Evolutionary conservation across 1,284 basidiomycete genomes (phyloP).

Genomic region (Earliella scabrosa): DNA sequence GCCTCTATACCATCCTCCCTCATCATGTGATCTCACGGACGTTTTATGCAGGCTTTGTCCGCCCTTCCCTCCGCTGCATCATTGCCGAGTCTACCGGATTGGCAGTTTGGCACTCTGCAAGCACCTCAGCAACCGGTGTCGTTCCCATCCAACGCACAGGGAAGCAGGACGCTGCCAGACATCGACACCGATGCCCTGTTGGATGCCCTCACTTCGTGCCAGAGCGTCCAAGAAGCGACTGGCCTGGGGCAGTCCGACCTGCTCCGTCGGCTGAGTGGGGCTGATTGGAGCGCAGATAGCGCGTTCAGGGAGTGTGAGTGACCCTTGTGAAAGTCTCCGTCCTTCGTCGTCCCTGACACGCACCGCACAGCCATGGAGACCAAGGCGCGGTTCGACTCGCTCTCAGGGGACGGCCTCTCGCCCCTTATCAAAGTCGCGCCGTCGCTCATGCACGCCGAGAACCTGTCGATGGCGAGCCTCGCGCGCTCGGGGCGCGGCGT

Average conservation of each 20-base stretch:
- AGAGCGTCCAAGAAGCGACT: slow-evolving; percentile 63
- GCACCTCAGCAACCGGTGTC: slow-evolving; percentile 40
- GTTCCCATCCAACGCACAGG: slow-evolving; percentile 33
- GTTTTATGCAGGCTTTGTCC: slow-evolving; percentile 15
- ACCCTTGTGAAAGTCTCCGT: no score
- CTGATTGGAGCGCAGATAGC: slow-evolving; percentile 75
- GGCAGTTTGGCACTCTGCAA: slow-evolving; percentile 40
- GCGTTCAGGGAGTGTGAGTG: slow-evolving; percentile 78
- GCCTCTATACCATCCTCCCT: slow-evolving; percentile 9
- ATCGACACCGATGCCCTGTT: slow-evolving; percentile 64
- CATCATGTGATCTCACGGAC: not conserved
- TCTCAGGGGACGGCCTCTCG: slow-evolving; percentile 67
- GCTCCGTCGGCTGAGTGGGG: slow-evolving; percentile 50
- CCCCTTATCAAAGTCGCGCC: slow-evolving; percentile 80
- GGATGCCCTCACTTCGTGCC: slow-evolving; percentile 52
- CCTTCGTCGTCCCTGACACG: not conserved
- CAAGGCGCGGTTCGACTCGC: slow-evolving; percentile 57
- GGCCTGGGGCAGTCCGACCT: slow-evolving; percentile 64
- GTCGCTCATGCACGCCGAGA: slow-evolving; percentile 87
- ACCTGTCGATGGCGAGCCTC: slow-evolving; percentile 81
- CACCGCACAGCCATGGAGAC: slow-evolving; percentile 58
- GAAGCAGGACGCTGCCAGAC: slow-evolving; percentile 35
- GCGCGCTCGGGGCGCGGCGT: slow-evolving; percentile 75
- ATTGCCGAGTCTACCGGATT: slow-evolving; percentile 27
- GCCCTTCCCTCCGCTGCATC: slow-evolving; percentile 13